These are phyloP conservation scores for Scheffersomyces cryptocercus DNA, from an alignment of 1,139 yeast genomes.

Conservation along the genomic window DNA sequence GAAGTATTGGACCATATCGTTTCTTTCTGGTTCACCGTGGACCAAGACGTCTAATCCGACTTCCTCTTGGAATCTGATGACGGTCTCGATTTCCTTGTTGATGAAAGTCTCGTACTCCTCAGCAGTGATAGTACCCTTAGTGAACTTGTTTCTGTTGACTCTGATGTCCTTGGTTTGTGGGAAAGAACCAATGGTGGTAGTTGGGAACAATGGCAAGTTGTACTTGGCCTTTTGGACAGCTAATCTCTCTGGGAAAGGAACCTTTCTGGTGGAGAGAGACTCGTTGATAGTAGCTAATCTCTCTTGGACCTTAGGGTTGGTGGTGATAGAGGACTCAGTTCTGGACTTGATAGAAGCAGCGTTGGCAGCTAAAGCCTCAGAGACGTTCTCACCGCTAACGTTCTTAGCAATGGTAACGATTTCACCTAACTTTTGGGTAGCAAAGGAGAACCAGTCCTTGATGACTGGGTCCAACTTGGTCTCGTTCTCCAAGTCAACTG, in stretches of 20 bases:
- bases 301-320: constrained; percentile 85
- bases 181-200: constrained; percentile 99
- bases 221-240: constrained; percentile 82
- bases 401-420: constrained; percentile 90
- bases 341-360: constrained; percentile 86
- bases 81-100: constrained; percentile 92
- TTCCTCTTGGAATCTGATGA: constrained; percentile 98
- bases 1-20: constrained; percentile 99
- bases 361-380: constrained; percentile 74
- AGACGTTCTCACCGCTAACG: constrained; percentile 75
- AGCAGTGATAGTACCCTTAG: constrained; percentile 93
- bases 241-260: constrained; percentile 85
- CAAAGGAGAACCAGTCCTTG: constrained; percentile 98
- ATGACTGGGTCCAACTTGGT: constrained; percentile 84
- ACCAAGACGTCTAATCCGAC: constrained; percentile 96
- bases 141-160: constrained; percentile 95
- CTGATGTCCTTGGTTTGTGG: constrained; percentile 99
- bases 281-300: constrained; percentile 83
- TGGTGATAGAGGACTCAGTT: constrained; percentile 83
- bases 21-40: constrained; percentile 99
- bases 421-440: constrained; percentile 92
- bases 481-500: constrained; percentile 93
- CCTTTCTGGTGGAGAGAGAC: constrained; percentile 78
- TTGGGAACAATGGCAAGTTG: constrained; percentile 98
- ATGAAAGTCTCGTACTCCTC: constrained; percentile 95